Conservation (phyloP, 352 stramenopile species). For the Lagenidium giganteum region DNA sequence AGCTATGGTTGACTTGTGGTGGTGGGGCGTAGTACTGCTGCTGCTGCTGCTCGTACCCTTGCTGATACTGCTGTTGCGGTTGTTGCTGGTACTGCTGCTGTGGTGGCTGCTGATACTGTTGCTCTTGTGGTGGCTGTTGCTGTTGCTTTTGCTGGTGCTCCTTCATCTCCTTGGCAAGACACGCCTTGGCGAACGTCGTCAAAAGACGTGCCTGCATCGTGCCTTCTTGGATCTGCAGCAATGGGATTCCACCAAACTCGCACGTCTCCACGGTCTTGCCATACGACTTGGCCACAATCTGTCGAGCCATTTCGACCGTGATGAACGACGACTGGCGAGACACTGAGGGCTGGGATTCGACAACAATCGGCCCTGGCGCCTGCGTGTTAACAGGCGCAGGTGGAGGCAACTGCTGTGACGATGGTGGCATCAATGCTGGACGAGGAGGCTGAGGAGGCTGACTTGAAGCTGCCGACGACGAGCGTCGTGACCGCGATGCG, state of each 20-base stretch:
- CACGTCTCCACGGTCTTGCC: conserved; percentile 53
- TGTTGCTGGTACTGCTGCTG: conserved; percentile 10
- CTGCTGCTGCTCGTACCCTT: conserved; percentile 3
- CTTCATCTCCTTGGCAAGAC: conserved; percentile 54
- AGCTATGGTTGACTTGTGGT: too few relatives aligned
- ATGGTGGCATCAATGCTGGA: too few relatives aligned
- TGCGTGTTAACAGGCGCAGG: too few relatives aligned
- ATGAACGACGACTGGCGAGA: conserved; percentile 14
- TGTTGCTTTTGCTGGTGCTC: conserved; percentile 1
- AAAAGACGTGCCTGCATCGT: conserved; percentile 64
- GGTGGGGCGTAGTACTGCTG: background rate
- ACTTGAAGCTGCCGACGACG: background rate
- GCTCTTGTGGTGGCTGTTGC: background rate
- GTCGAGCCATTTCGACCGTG: conserved; percentile 12
- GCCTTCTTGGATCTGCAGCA: conserved; percentile 58
- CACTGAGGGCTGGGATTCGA: conserved; percentile 2
- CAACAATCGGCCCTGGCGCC: too few relatives aligned
- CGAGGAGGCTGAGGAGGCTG: too few relatives aligned
- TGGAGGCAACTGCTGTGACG: background rate
- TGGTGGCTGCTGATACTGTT: background rate
- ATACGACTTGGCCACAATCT: conserved; percentile 51
- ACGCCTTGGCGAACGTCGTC: conserved; percentile 70
- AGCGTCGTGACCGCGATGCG: background rate
- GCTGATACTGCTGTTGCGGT: background rate
- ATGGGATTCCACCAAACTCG: conserved; percentile 52